These are phyloP conservation scores for Periconia sp. DNA, from an alignment of 2,329 filamentous ascomycete species.

Conservation along the genomic window DNA sequence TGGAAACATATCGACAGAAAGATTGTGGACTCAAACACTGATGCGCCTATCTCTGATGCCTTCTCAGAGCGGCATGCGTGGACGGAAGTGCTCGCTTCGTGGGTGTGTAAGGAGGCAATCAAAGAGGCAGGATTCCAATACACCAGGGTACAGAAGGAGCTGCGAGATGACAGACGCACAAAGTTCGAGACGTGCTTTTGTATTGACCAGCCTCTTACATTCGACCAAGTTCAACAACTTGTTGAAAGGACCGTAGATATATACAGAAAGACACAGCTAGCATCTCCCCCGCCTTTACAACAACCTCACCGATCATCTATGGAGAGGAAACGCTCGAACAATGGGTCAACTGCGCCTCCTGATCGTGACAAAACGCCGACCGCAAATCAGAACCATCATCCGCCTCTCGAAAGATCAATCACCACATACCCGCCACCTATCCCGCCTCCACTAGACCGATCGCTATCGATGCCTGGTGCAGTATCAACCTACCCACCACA, in stretches of 20 bases:
- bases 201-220: slow-evolving; percentile 41
- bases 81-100: slow-evolving; percentile 46
- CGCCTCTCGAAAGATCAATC: slow-evolving; percentile 26
- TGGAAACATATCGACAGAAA: slow-evolving; percentile 45
- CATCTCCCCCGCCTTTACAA: slow-evolving; percentile 21
- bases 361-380: slow-evolving; percentile 35
- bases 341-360: slow-evolving; percentile 8
- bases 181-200: slow-evolving; percentile 43
- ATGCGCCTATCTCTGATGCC: slow-evolving; percentile 30
- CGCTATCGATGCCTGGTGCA: slow-evolving; percentile 31
- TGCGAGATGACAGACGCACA: slow-evolving; percentile 35
- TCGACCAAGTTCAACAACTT: slow-evolving; percentile 41
- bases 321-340: slow-evolving; percentile 21
- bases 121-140: slow-evolving; percentile 37
- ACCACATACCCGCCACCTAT: slow-evolving; percentile 22
- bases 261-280: slow-evolving; percentile 32
- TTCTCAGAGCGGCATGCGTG: slow-evolving; percentile 36
- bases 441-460: slow-evolving; percentile 33
- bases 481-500: slow-evolving; percentile 16
- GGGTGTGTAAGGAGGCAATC: slow-evolving; percentile 48
- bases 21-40: slow-evolving; percentile 35
- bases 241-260: slow-evolving; percentile 48
- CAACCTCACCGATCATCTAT: slow-evolving; percentile 28
- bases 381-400: slow-evolving; percentile 19
- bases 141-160: slow-evolving; percentile 41